Percentiles rank a stretch among this genome's conserved stretches.
Evolutionary conservation across 768 basidiomycete species (phyloP).

Genomic region (Paxillus rubicundulus): DNA sequence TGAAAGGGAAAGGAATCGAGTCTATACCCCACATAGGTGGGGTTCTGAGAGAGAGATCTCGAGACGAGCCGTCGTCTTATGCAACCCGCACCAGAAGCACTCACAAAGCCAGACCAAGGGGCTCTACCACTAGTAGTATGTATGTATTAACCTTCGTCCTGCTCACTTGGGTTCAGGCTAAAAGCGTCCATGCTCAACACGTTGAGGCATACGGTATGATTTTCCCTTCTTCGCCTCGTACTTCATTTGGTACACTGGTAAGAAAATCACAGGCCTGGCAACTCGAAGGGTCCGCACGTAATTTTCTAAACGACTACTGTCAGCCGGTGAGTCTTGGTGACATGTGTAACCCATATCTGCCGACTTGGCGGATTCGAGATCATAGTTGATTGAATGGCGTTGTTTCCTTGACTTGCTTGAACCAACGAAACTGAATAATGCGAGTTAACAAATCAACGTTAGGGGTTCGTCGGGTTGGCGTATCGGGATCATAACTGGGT

Average conservation of each 20-base stretch:
- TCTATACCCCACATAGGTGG: slow-evolving; percentile 74
- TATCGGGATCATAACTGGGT: too few relatives aligned
- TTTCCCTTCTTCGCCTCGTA: slow-evolving; percentile 36
- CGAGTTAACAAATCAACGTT: too few relatives aligned
- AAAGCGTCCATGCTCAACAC: slow-evolving; percentile 21
- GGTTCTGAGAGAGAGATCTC: slow-evolving; percentile 50
- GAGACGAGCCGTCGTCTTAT: slow-evolving; percentile 42
- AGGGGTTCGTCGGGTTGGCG: too few relatives aligned
- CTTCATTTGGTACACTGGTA: slow-evolving; percentile 27
- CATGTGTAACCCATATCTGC: too few relatives aligned
- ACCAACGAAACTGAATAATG: too few relatives aligned
- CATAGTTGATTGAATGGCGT: too few relatives aligned
- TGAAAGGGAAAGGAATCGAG: slow-evolving; percentile 57
- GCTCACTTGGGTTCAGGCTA: slow-evolving; percentile 17
- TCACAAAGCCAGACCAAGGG: slow-evolving; percentile 47
- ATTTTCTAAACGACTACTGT: slow-evolving; percentile 35
- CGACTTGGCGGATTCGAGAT: too few relatives aligned
- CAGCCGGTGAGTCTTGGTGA: too few relatives aligned
- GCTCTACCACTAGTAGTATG: too few relatives aligned
- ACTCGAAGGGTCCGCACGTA: slow-evolving; percentile 34
- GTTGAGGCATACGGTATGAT: too few relatives aligned
- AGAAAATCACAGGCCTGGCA: slow-evolving; percentile 44
- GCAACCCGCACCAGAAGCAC: slow-evolving; percentile 48
- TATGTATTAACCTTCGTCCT: slow-evolving; percentile 15
- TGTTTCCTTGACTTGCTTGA: too few relatives aligned